Conservation (phyloP, 306 rosid species). For the Sindora glabra region DNA sequence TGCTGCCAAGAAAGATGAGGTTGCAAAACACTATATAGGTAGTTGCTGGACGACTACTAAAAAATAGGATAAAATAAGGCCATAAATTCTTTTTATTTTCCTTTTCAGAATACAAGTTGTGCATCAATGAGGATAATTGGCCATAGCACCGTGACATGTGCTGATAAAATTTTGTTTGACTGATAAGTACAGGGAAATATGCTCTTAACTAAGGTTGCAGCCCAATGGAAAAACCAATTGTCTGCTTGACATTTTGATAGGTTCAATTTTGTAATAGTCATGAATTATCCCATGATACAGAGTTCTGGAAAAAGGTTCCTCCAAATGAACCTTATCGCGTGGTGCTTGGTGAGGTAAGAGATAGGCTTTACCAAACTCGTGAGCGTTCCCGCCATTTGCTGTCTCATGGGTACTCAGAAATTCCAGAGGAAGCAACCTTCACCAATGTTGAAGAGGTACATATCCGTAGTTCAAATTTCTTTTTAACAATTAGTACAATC, state of each 20-base stretch:
- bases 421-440: slow-evolving; percentile 85
- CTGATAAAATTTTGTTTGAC: no score
- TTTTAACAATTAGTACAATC: not conserved
- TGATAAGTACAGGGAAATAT: no score
- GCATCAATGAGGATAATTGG: no score
- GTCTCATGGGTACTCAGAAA: slow-evolving; percentile 72
- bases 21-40: slow-evolving; percentile 97
- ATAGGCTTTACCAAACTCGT: slow-evolving; percentile 90
- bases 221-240: slow-evolving; percentile 6
- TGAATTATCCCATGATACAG: slow-evolving; percentile 31
- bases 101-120: no score
- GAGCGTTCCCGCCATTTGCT: slow-evolving; percentile 89
- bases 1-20: slow-evolving; percentile 72
- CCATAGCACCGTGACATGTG: no score
- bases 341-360: slow-evolving; percentile 83
- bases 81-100: no score
- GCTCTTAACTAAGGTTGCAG: no score
- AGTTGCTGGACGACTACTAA: slow-evolving; percentile 11
- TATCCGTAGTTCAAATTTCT: not conserved
- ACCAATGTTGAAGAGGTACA: slow-evolving; percentile 81
- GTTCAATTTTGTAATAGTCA: not conserved
- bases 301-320: slow-evolving; percentile 92
- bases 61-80: no score
- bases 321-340: slow-evolving; percentile 91
- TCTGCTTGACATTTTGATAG: not conserved